Evolutionary conservation across 352 stramenopile species (phyloP), one percentile per base, ranked within the genome.

Genomic region (Phytophthora tentaculata): DNA sequence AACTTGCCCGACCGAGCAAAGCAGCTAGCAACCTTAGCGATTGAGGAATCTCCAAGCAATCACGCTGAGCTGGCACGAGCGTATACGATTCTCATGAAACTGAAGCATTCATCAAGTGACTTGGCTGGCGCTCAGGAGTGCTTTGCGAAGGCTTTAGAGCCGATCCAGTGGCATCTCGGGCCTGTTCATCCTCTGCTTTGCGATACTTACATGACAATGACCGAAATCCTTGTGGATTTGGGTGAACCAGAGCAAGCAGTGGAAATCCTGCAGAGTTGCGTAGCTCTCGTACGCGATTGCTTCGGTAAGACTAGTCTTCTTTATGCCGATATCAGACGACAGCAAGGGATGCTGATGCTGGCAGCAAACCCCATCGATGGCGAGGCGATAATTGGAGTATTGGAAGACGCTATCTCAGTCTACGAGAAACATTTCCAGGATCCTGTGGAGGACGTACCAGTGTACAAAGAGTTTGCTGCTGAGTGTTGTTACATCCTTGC

Each of bases 371-470:
- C 47, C 14, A 54, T 9, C 8, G 16, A 35, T 9, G 41, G n/a
- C 14, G 76, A 86, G 10, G 70, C 84, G 41, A 73, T 77, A 8
- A 61, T 78, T 8, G 74, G 73, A 1, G 60, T 93, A 0, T 52
- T 90, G 13, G 80, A 91, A 64, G 85, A 93, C 16, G 74, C 80
- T 0, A 64, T 88, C 19, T 64, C 61, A 13, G 64, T 90, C 2
- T 91, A 91, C 56, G 81, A 90, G 35, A 71, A 61, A 8, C 64
- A 83, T 41, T 76, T 89, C 35, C 37, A 63, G 10, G 56, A 71
- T 56, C 58, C 58, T 13, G 65, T 59, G 16, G 50, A 70, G 10
- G 57, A 82, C 29, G 28, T 58, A 12, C 44, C 59, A 0, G 48
- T 61, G 2, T 72, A 72, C 59, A 77, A 83, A 28, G 32, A 52